Conservation (phyloP, 2,329 filamentous ascomycete genomes). For the Ophioceras dolichostomum region DNA sequence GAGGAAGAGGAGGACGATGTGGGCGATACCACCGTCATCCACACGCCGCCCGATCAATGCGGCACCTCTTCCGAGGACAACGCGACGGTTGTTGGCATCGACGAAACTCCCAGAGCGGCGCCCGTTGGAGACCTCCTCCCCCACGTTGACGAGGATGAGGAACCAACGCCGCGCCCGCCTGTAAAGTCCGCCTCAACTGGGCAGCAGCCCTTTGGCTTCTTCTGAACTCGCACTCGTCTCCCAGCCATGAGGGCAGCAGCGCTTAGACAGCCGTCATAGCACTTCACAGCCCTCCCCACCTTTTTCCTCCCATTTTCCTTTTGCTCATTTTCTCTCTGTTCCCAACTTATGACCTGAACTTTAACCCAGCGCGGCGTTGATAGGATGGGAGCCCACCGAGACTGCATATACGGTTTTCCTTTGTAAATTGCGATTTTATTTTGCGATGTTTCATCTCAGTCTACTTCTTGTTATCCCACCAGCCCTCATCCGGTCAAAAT, state of each 20-base stretch:
- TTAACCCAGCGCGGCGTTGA: slow-evolving; percentile 4
- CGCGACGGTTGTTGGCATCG: slow-evolving; percentile 6
- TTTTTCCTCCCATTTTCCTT: neutral
- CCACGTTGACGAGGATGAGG: slow-evolving; percentile 10
- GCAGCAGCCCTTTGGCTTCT: slow-evolving; percentile 10
- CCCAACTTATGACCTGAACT: neutral
- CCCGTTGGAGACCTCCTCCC: neutral
- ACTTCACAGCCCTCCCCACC: no score
- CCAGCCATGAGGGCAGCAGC: no score
- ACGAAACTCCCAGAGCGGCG: slow-evolving; percentile 4
- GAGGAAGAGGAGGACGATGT: slow-evolving; percentile 9
- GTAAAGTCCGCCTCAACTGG: slow-evolving; percentile 6
- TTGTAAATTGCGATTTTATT: no score
- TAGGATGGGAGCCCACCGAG: slow-evolving; percentile 2
- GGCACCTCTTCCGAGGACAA: slow-evolving; percentile 3
- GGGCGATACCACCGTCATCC: slow-evolving; percentile 11
- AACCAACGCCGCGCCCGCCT: slow-evolving; percentile 13
- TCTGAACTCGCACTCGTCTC: neutral
- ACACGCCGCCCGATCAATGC: slow-evolving; percentile 12
- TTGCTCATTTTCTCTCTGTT: neutral
- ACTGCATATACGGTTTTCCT: slow-evolving; percentile 3
- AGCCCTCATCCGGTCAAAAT: no score
- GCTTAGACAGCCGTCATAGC: no score
- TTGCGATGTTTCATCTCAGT: no score
- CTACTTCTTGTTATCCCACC: no score